Percentiles rank a stretch among this genome's conserved stretches.
phyloP scores from a whole-genome alignment of 805 yeast genomes.

The Wickerhamiella azymoides region DNA sequence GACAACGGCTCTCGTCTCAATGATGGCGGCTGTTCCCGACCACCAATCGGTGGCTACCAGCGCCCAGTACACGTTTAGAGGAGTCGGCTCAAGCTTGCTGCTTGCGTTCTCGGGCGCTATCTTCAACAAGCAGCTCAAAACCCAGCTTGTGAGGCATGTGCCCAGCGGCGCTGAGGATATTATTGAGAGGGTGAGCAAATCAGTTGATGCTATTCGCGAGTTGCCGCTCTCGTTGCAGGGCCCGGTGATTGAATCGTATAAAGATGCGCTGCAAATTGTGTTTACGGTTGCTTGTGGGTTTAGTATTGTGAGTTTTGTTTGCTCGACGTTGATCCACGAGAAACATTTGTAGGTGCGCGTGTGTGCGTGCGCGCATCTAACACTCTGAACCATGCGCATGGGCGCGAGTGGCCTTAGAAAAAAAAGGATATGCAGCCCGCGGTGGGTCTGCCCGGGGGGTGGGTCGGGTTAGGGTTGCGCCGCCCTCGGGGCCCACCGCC shows the following conservation, averaged over 20 bases:
- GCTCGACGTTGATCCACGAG: neutral
- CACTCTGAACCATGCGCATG: too few relatives aligned
- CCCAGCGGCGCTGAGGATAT: conserved; percentile 29
- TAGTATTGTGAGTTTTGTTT: neutral
- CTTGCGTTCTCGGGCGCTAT: conserved; percentile 56
- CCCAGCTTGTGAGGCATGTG: conserved; percentile 21
- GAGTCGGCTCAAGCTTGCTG: conserved; percentile 78
- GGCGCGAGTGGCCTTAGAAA: too few relatives aligned
- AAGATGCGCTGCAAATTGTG: conserved; percentile 3
- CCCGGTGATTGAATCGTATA: conserved; percentile 34
- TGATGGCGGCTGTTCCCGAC: conserved; percentile 48
- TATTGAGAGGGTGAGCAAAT: conserved; percentile 33
- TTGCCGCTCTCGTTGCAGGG: conserved; percentile 34
- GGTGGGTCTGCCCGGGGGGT: too few relatives aligned
- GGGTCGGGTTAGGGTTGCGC: too few relatives aligned
- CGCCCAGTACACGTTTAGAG: conserved; percentile 75
- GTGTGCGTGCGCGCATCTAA: neutral
- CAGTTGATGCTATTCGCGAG: conserved; percentile 35
- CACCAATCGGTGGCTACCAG: conserved; percentile 80
- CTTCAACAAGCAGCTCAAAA: conserved; percentile 37
- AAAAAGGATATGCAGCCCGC: too few relatives aligned
- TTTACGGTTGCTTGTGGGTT: neutral
- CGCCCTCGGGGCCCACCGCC: too few relatives aligned
- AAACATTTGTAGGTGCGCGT: neutral
- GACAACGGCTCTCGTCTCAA: conserved; percentile 58